Evolutionary conservation across 2,329 filamentous ascomycete species (phyloP).

Genomic region (Beauveria brongniartii): DNA sequence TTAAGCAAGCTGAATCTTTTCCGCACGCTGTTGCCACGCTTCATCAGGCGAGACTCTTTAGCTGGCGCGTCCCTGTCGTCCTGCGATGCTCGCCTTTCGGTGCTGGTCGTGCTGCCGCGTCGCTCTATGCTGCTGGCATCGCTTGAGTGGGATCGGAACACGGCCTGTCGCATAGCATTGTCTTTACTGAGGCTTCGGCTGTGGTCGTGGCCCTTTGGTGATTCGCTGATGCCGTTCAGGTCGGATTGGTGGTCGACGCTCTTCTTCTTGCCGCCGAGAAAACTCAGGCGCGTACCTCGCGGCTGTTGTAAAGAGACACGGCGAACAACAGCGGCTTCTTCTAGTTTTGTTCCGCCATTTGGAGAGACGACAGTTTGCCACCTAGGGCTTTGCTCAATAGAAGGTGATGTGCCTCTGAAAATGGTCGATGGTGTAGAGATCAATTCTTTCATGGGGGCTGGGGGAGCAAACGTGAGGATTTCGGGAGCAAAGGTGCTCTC

Average conservation of each 20-base stretch:
- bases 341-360: conserved; percentile 30
- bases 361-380: conserved; percentile 25
- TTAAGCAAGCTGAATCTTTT: conserved; percentile 74
- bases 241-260: conserved; percentile 23
- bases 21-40: conserved; percentile 55
- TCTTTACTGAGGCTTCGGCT: conserved; percentile 25
- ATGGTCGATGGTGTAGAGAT: conserved; percentile 36
- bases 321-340: conserved; percentile 43
- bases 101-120: conserved; percentile 20
- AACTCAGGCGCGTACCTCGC: conserved; percentile 46
- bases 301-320: conserved; percentile 43
- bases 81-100: conserved; percentile 12
- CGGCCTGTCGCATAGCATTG: conserved; percentile 25
- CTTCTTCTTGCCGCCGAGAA: conserved; percentile 47
- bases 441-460: conserved; percentile 33
- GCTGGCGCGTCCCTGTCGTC: conserved; percentile 19
- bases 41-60: conserved; percentile 31
- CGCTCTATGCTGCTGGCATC: conserved; percentile 9
- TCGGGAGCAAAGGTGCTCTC: conserved; percentile 57
- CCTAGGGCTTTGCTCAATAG: conserved; percentile 28
- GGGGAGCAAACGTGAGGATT: conserved; percentile 52
- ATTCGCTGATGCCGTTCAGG: conserved; percentile 21
- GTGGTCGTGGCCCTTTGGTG: conserved; percentile 18
- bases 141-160: conserved; percentile 34
- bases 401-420: conserved; percentile 42